Evolutionary conservation across 345 rosid genomes (phyloP).

Genomic region (Ceriops decandra): DNA sequence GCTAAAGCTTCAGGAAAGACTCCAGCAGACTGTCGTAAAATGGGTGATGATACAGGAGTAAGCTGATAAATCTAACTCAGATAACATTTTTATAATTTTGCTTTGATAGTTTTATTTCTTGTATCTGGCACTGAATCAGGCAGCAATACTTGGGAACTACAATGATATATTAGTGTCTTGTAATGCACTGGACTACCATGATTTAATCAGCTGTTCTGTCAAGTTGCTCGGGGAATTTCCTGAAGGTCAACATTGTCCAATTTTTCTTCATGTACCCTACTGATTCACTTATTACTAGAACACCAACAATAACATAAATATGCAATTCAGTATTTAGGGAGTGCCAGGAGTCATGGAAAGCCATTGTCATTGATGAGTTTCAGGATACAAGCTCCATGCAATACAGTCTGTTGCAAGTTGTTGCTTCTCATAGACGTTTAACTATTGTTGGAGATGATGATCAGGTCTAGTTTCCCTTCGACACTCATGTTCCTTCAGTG

Average conservation of each 20-base stretch:
- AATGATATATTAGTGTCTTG: slow-evolving; percentile 64
- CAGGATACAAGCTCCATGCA: slow-evolving; percentile 97
- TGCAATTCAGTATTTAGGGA: slow-evolving; percentile 59
- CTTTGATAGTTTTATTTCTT: slow-evolving; percentile 26
- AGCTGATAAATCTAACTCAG: slow-evolving; percentile 33
- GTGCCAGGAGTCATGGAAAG: slow-evolving; percentile 75
- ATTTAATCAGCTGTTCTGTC: slow-evolving; percentile 75
- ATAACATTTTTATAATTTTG: slow-evolving; percentile 19
- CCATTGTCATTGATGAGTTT: slow-evolving; percentile 85
- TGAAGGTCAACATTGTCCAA: slow-evolving; percentile 54
- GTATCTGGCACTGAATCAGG: slow-evolving; percentile 51
- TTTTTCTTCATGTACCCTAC: neutral
- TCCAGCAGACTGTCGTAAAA: slow-evolving; percentile 51
- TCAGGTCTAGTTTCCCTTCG: slow-evolving; percentile 48
- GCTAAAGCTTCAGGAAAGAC: slow-evolving; percentile 88
- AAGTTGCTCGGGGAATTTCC: slow-evolving; percentile 68
- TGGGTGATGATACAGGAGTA: slow-evolving; percentile 76
- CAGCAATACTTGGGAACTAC: slow-evolving; percentile 63
- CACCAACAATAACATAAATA: slow-evolving; percentile 16
- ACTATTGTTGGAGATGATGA: slow-evolving; percentile 96
- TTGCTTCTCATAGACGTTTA: slow-evolving; percentile 70
- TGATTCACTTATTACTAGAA: slow-evolving; percentile 14
- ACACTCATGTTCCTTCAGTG: neutral
- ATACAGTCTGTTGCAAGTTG: slow-evolving; percentile 56
- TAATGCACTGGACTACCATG: slow-evolving; percentile 93